Base-by-base conservation (phyloP, 306 rosid species). In the Coriaria nepalensis region DNA sequence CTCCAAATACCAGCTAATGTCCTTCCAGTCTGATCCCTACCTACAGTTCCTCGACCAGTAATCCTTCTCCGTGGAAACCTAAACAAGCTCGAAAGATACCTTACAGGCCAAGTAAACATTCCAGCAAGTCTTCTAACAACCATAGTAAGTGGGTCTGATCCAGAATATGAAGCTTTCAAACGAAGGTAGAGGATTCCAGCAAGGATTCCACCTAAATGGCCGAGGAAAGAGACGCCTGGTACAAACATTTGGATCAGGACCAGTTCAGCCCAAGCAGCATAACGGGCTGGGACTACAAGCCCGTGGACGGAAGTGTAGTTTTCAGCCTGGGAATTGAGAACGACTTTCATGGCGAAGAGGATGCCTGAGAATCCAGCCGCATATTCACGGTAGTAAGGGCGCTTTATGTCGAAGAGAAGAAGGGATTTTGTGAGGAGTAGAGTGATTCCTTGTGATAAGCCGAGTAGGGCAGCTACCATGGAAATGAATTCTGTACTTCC, bases 321-420 rank as follows among this genome's bases (percentile, higher is more conserved):
- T 8, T 62, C 70, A 0, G 78, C 42, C 41, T 47, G 78, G 2
- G 84, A 72, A 43, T 78, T 75, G 5, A 90, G 94, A 40, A 90
- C 83, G 9, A 90, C 95, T 60, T 84, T 90, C 97, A 90, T 63
- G 20, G 94, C 97, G 46, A 90, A 90, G 13, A 90, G 77, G 12
- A 90, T 90, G 6, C 97, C 95, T 15, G 95, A 90, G 68, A 84
- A 90, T 6, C 97, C 97, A 2, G 73, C 95, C 3, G 94, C 56
- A 45, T 76, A 79, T 36, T 84, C 92, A 1, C 52, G 40, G 61
- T 81, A 90, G 51, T 74, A 90, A 33, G 93, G 36, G 49, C 33
- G 64, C 32, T 77, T 69, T 7, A 77, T 78, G 53, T 84, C 83
- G 44, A 90, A 79, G 37, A 84, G 69, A 13, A 78, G 74, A 44